Percentiles rank a stretch among this genome's conserved stretches.
phyloP scores from a whole-genome alignment of 2,329 filamentous ascomycete species.

The Botrytis byssoidea region DNA sequence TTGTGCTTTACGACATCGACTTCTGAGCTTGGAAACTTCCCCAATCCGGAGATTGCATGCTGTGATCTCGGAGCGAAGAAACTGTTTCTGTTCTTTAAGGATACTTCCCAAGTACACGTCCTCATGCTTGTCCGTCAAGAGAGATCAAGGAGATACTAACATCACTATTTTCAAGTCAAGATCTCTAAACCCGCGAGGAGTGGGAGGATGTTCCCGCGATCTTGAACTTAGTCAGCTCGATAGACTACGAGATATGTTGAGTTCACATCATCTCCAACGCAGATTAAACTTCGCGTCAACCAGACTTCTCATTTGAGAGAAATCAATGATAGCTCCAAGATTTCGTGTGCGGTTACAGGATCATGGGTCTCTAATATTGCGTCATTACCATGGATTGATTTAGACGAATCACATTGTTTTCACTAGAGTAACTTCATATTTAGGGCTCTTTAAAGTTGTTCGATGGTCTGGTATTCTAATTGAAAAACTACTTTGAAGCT shows the following conservation, averaged over 20 bases:
- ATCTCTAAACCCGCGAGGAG: accelerated
- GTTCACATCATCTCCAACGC: neutral
- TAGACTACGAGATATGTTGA: accelerated
- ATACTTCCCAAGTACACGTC: neutral
- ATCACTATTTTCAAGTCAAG: accelerated
- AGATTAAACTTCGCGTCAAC: neutral
- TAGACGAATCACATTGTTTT: neutral
- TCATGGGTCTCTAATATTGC: neutral
- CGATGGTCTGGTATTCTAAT: accelerated
- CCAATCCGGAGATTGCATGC: neutral
- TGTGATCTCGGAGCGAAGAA: neutral
- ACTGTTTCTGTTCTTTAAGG: accelerated
- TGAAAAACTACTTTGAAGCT: accelerated
- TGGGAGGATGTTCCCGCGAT: too few relatives aligned
- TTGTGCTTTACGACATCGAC: neutral
- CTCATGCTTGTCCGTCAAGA: neutral
- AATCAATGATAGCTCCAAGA: neutral
- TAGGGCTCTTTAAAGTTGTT: too few relatives aligned
- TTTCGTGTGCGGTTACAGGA: neutral
- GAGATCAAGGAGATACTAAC: neutral
- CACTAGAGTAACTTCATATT: neutral
- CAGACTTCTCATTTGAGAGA: neutral
- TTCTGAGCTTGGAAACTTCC: accelerated
- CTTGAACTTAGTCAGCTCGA: neutral
- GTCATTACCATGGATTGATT: too few relatives aligned